phyloP scores from a whole-genome alignment of 2,329 filamentous ascomycete genomes.

The Fusarium tanahbumbuense region DNA sequence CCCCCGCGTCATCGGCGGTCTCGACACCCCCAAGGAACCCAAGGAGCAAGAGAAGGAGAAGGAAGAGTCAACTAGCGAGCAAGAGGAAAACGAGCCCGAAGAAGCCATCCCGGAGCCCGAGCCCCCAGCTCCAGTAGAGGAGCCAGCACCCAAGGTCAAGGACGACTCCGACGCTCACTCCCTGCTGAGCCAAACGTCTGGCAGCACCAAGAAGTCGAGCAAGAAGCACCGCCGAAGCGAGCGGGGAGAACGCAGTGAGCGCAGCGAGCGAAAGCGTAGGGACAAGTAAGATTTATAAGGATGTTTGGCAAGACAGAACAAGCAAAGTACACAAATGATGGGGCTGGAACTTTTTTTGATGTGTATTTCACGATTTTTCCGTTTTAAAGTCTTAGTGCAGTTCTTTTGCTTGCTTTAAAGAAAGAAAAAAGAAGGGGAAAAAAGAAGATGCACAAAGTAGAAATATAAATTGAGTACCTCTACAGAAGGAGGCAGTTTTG shows the following conservation, averaged over 20 bases:
- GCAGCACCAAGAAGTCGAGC: constrained; percentile 22
- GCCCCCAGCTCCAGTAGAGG: background rate
- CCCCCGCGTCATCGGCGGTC: constrained; percentile 25
- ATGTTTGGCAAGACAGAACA: constrained; percentile 33
- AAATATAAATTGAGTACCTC: constrained; percentile 19
- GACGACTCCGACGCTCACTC: constrained; percentile 22
- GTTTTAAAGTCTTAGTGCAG: constrained; percentile 12
- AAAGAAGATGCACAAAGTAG: constrained; percentile 10
- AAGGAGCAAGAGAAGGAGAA: constrained; percentile 16
- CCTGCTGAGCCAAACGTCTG: constrained; percentile 14
- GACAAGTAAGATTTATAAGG: constrained; percentile 20
- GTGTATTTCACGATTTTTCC: constrained; percentile 31
- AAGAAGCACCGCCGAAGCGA: constrained; percentile 37
- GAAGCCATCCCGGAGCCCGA: constrained; percentile 7
- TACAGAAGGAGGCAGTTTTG: background rate
- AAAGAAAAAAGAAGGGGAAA: background rate
- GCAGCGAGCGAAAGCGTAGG: constrained; percentile 35
- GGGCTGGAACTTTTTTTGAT: constrained; percentile 26
- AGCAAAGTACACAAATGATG: constrained; percentile 28
- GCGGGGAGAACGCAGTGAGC: constrained; percentile 25
- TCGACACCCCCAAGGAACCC: constrained; percentile 28
- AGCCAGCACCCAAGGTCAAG: constrained; percentile 12
- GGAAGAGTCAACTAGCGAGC: constrained; percentile 29
- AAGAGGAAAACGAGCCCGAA: constrained; percentile 32
- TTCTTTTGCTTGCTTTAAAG: constrained; percentile 1